A percentile compares a stretch with the other conserved stretches of the same genome.
These are phyloP conservation scores for Priceomyces melissophilus DNA, from an alignment of 805 yeast species.

Conservation along the genomic window DNA sequence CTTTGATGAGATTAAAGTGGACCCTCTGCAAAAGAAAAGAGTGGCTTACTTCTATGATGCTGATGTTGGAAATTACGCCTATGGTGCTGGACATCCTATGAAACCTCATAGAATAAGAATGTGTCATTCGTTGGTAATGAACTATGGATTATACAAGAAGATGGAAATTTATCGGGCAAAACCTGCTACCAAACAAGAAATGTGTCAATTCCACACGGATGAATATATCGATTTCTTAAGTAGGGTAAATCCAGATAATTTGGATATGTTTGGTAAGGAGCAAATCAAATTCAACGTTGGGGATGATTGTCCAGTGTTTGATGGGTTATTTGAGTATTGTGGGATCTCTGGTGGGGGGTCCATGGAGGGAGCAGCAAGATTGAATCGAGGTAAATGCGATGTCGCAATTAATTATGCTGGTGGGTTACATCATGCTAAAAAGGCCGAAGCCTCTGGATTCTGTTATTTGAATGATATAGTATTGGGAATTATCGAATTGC, in stretches of 20 bases:
- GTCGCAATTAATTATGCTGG: constrained; percentile 97
- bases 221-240: constrained; percentile 92
- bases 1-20: constrained; percentile 43
- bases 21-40: constrained; percentile 37
- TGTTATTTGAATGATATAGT: constrained; percentile 96
- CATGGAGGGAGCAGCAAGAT: constrained; percentile 86
- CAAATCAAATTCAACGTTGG: constrained; percentile 93
- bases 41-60: constrained; percentile 50
- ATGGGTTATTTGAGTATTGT: constrained; percentile 91
- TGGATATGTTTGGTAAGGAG: constrained; percentile 82
- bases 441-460: constrained; percentile 91
- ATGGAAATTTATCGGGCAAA: constrained; percentile 97
- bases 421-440: constrained; percentile 97
- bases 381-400: constrained; percentile 85
- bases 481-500: constrained; percentile 77
- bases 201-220: constrained; percentile 98
- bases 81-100: constrained; percentile 99
- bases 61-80: constrained; percentile 96
- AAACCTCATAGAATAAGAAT: constrained; percentile 98
- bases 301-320: constrained; percentile 94
- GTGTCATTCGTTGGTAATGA: constrained; percentile 97
- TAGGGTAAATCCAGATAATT: constrained; percentile 87
- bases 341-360: constrained; percentile 92
- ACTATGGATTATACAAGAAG: constrained; percentile 91
- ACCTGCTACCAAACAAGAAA: constrained; percentile 96